These are phyloP conservation scores for Leccinum subtestaceum DNA, from an alignment of 768 basidiomycete genomes.

Conservation along the genomic window DNA sequence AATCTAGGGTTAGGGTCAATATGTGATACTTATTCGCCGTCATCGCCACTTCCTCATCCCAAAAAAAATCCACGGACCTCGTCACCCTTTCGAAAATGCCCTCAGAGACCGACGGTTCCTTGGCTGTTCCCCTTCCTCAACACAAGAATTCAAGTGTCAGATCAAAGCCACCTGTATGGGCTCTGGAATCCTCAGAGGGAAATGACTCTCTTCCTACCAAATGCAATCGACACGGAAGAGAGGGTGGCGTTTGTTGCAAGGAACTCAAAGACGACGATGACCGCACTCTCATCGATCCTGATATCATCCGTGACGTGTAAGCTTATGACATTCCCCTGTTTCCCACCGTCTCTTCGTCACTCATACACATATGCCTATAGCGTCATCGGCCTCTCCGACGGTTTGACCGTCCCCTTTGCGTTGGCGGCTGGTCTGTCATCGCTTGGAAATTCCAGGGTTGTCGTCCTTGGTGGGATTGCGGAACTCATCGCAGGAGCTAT, in stretches of 20 bases:
- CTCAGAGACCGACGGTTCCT: conserved; percentile 12
- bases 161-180: conserved; percentile 60
- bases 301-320: conserved; percentile 83
- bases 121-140: conserved; percentile 22
- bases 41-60: not conserved
- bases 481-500: conserved; percentile 97
- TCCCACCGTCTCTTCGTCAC: not conserved
- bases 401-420: conserved; percentile 89
- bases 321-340: conserved; percentile 25
- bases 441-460: conserved; percentile 85
- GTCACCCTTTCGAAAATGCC: conserved; percentile 14
- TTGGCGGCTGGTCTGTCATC: conserved; percentile 87
- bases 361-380: conserved; percentile 36
- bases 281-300: conserved; percentile 80
- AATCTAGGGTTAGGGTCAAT: conserved; percentile 13
- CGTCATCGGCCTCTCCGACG: conserved; percentile 88
- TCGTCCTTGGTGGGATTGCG: conserved; percentile 90
- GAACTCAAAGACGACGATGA: conserved; percentile 80
- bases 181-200: conserved; percentile 45
- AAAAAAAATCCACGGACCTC: not conserved
- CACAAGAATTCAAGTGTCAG: conserved; percentile 8
- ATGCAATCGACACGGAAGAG: conserved; percentile 53
- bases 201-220: conserved; percentile 51
- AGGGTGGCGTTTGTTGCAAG: conserved; percentile 80
- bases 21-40: not conserved